phyloP scores from a whole-genome alignment of 306 rosid genomes.

The Castanea crenata region DNA sequence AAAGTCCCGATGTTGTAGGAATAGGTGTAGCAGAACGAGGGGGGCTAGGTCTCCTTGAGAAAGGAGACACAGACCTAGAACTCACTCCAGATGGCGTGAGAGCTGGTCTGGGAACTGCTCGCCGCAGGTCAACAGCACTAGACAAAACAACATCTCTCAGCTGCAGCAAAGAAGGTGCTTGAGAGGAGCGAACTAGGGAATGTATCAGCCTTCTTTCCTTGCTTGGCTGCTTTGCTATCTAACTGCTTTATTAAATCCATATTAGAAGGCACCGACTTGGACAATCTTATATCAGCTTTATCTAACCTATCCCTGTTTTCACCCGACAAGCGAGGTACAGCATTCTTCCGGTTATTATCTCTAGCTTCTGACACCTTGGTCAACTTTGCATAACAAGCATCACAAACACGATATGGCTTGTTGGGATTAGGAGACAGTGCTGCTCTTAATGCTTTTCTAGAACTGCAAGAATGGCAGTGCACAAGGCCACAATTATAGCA shows the following conservation, averaged over 20 bases:
- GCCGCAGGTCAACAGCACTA: conserved; percentile 69
- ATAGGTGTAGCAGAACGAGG: conserved; percentile 97
- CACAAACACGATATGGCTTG: conserved; percentile 92
- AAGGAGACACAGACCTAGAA: conserved; percentile 88
- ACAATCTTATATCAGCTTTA: conserved; percentile 68
- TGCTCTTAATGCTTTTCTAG: conserved; percentile 87
- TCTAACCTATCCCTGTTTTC: conserved; percentile 96
- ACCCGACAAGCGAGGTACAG: conserved; percentile 83
- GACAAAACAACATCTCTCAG: conserved; percentile 85
- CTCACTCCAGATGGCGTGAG: conserved; percentile 75
- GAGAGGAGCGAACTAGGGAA: conserved; percentile 76
- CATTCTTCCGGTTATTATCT: conserved; percentile 55
- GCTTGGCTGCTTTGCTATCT: conserved; percentile 92
- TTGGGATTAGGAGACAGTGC: conserved; percentile 85
- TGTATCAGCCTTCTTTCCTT: conserved; percentile 86
- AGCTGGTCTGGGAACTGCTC: conserved; percentile 70
- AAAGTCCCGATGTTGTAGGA: conserved; percentile 92
- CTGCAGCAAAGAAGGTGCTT: conserved; percentile 78
- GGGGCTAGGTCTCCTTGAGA: conserved; percentile 88
- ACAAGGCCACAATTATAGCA: conserved; percentile 99
- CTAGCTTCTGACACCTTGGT: conserved; percentile 76
- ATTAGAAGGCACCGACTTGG: conserved; percentile 78
- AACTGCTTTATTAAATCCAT: conserved; percentile 94
- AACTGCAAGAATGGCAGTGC: conserved; percentile 98
- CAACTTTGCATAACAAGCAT: conserved; percentile 79